Conservation (phyloP, 2,329 filamentous ascomycete species). For the Amphichorda felina region DNA sequence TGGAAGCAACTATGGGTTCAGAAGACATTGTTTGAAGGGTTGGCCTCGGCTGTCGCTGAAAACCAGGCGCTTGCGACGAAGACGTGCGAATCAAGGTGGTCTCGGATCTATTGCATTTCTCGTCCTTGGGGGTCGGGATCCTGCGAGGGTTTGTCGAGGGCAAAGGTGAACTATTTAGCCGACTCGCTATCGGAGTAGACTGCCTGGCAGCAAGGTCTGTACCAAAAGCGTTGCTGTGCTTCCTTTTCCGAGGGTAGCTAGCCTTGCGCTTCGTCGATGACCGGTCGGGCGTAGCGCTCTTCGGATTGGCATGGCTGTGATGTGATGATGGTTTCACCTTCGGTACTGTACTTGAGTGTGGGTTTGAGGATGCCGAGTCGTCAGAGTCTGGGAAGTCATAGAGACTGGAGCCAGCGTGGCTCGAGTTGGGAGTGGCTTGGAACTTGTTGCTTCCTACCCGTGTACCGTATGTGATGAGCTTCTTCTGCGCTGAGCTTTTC, state of each 20-base stretch:
- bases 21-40: too few relatives aligned
- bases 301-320: background rate
- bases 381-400: conserved; percentile 5
- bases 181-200: background rate
- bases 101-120: too few relatives aligned
- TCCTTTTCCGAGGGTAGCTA: conserved; percentile 1
- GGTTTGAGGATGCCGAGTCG: background rate
- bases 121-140: too few relatives aligned
- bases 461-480: conserved; percentile 2
- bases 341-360: background rate
- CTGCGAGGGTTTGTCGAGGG: too few relatives aligned
- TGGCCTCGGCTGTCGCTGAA: too few relatives aligned
- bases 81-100: too few relatives aligned
- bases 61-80: too few relatives aligned
- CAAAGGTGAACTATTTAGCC: too few relatives aligned
- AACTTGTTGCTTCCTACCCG: background rate
- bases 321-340: background rate
- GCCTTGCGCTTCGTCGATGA: background rate
- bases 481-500: conserved; percentile 1
- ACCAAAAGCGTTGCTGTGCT: conserved; percentile 1
- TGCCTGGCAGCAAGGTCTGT: background rate
- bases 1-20: background rate
- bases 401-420: background rate
- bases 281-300: background rate
- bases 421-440: background rate